Evolutionary conservation across 2,329 filamentous ascomycete genomes (phyloP).

Genomic region (Cadophora sp.): DNA sequence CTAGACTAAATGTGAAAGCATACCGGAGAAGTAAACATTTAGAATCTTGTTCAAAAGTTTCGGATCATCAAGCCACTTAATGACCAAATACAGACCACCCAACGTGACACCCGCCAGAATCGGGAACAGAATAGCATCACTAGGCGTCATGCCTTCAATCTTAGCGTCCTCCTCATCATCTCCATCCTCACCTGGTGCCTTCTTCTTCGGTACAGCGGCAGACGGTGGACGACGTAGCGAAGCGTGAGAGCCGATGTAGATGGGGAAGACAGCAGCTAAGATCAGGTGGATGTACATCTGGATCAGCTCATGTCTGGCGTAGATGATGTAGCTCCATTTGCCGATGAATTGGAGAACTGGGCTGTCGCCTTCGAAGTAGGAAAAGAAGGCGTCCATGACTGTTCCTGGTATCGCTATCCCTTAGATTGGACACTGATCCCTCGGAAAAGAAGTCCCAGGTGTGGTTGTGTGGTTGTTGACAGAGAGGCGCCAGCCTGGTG

Average conservation of each 20-base stretch:
- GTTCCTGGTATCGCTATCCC: neutral
- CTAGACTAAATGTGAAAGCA: neutral
- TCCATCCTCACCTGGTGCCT: constrained; percentile 51
- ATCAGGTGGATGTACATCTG: constrained; percentile 58
- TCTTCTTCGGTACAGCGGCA: constrained; percentile 63
- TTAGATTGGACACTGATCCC: neutral
- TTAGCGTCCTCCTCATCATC: constrained; percentile 63
- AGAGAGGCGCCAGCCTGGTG: constrained; percentile 11
- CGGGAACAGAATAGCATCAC: constrained; percentile 86
- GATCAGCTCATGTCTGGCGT: constrained; percentile 35
- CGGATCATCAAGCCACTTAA: constrained; percentile 87
- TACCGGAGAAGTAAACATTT: constrained; percentile 77
- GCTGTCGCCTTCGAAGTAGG: constrained; percentile 34
- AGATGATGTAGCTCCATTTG: constrained; percentile 35
- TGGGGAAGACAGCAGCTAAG: constrained; percentile 77
- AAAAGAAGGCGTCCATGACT: constrained; percentile 30
- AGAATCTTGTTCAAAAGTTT: constrained; percentile 82
- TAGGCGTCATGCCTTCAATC: constrained; percentile 73
- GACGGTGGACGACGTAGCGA: constrained; percentile 84
- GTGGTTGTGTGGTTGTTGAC: neutral
- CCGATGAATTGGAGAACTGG: constrained; percentile 37
- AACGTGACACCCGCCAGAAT: constrained; percentile 76
- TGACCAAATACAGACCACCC: constrained; percentile 81
- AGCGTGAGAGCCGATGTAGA: constrained; percentile 85
- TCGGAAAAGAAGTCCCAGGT: neutral